Conservation (phyloP, 2,329 filamentous ascomycete genomes). For the Cadophora malorum region DNA sequence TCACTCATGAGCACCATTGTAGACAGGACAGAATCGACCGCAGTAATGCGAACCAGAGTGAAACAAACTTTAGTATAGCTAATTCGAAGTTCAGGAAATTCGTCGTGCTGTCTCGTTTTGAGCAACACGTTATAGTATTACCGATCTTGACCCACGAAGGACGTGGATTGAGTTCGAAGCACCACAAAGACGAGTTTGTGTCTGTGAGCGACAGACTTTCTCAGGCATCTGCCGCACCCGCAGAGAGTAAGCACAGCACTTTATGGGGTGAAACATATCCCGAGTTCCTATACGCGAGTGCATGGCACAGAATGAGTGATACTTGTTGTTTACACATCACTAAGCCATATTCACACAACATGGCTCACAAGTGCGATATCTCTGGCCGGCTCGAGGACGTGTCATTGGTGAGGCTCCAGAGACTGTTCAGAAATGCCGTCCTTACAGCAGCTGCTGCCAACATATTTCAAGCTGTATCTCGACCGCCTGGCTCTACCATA, state of each 20-base stretch:
- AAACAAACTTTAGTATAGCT: conserved; percentile 13
- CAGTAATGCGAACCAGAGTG: neutral
- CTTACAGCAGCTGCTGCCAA: neutral
- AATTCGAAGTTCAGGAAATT: conserved; percentile 21
- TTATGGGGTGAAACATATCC: conserved; percentile 7
- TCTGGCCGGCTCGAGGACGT: conserved; percentile 2
- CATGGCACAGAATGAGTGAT: conserved; percentile 14
- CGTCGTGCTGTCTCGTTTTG: neutral
- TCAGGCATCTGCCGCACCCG: neutral
- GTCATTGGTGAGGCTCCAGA: neutral
- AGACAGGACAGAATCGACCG: conserved; percentile 1
- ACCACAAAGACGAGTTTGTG: conserved; percentile 9
- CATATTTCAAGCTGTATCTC: neutral
- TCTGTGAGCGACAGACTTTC: neutral
- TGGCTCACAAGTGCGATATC: conserved; percentile 5
- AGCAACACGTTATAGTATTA: neutral
- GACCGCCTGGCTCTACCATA: neutral
- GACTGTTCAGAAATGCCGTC: conserved; percentile 1
- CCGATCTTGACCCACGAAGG: conserved; percentile 18
- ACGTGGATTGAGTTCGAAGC: neutral
- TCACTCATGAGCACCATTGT: conserved; percentile 6
- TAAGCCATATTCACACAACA: conserved; percentile 10
- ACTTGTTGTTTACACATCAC: conserved; percentile 5
- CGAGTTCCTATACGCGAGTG: neutral
- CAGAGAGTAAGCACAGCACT: neutral